Percentiles rank a stretch among this genome's conserved stretches.
Evolutionary conservation across 805 yeast genomes (phyloP).

Genomic region (Scheffersomyces ergatensis): DNA sequence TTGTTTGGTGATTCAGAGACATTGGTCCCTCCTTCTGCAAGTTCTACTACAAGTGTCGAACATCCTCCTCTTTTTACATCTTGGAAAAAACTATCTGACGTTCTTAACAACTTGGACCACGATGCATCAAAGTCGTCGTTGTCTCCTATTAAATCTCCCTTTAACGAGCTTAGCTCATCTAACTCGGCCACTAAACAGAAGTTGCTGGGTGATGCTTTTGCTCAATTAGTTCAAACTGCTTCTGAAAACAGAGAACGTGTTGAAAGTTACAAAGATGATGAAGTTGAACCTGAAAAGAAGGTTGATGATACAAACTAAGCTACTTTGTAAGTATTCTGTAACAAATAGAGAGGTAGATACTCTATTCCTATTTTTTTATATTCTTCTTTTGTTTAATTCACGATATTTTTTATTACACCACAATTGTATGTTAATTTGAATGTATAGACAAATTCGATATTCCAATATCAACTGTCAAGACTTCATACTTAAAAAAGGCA

Average conservation of each 20-base stretch:
- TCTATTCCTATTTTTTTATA: no score
- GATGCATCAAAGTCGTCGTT: slow-evolving; percentile 23
- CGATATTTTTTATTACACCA: no score
- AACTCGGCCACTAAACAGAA: slow-evolving; percentile 26
- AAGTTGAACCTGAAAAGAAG: neutral
- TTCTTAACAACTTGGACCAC: slow-evolving; percentile 16
- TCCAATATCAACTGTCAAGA: no score
- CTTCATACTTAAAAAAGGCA: no score
- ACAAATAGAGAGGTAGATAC: no score
- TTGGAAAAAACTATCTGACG: slow-evolving; percentile 28
- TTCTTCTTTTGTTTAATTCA: no score
- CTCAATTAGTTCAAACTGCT: slow-evolving; percentile 70
- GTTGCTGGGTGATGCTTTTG: slow-evolving; percentile 55
- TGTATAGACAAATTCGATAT: no score
- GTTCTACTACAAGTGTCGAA: neutral
- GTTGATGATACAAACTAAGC: no score
- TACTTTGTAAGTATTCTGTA: no score
- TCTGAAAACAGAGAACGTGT: slow-evolving; percentile 54
- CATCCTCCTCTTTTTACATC: slow-evolving; percentile 16
- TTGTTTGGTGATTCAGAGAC: slow-evolving; percentile 37
- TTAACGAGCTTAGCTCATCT: slow-evolving; percentile 1
- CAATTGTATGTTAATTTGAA: no score
- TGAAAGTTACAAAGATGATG: slow-evolving; percentile 10
- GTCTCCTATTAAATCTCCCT: slow-evolving; percentile 10
- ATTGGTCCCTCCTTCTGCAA: slow-evolving; percentile 5